These are phyloP conservation scores for Triangularia setosa DNA, from an alignment of 2,329 filamentous ascomycete species.

Conservation along the genomic window DNA sequence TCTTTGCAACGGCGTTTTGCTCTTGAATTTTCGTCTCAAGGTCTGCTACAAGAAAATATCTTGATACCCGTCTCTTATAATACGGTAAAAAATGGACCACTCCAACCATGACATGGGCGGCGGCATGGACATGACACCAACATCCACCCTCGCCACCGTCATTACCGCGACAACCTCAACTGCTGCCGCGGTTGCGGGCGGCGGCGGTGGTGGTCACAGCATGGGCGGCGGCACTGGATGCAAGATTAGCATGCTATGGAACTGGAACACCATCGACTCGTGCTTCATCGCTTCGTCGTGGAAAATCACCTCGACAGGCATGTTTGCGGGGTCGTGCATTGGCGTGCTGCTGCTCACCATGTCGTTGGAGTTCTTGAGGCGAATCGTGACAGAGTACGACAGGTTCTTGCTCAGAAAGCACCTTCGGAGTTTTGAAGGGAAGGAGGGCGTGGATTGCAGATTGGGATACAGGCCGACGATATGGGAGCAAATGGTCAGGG, in stretches of 20 bases:
- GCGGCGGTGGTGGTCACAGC: not conserved
- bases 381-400: not conserved
- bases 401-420: not conserved
- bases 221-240: constrained; percentile 1
- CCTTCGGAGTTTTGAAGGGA: not conserved
- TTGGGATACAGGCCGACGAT: not conserved
- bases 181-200: not conserved
- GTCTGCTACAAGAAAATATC: not conserved
- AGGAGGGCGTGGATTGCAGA: not conserved
- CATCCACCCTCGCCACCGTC: not conserved
- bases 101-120: not conserved
- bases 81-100: constrained; percentile 3
- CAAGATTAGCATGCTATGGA: constrained; percentile 9
- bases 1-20: not conserved
- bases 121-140: not conserved
- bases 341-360: not conserved
- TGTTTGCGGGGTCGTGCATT: constrained; percentile 6
- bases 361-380: not conserved
- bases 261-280: constrained; percentile 7
- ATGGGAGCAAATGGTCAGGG: constrained; percentile 1
- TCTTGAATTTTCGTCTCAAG: not conserved
- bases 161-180: not conserved
- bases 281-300: constrained; percentile 4
- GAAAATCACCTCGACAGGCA: not conserved
- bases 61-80: not conserved